A percentile compares a stretch with the other conserved stretches of the same genome.
phyloP scores from a whole-genome alignment of 306 rosid genomes.

The Castanea crenata region DNA sequence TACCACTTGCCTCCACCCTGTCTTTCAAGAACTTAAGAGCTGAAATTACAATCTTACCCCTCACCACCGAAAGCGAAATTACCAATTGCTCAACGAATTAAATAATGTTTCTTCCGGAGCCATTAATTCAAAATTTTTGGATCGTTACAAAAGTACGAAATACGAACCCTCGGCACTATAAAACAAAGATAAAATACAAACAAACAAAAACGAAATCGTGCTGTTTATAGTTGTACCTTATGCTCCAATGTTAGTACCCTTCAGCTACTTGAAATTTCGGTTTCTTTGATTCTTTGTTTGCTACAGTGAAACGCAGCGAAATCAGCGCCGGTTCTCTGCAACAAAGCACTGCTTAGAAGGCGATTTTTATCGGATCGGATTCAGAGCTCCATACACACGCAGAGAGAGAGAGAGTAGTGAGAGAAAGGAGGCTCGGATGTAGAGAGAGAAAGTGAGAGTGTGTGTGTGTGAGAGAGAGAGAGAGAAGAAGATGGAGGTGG shows the following conservation, averaged over 20 bases:
- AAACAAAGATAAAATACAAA: background rate
- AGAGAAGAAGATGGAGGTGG: slow-evolving; percentile 32
- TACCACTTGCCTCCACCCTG: slow-evolving; percentile 23
- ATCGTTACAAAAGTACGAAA: background rate
- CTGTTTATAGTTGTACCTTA: slow-evolving; percentile 1
- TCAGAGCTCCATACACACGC: background rate
- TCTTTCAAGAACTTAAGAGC: background rate
- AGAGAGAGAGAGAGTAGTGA: background rate
- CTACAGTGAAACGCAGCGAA: slow-evolving; percentile 15
- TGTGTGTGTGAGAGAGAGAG: background rate
- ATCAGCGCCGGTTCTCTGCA: slow-evolving; percentile 8
- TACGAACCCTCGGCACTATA: background rate
- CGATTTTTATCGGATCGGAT: background rate
- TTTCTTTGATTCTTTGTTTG: background rate
- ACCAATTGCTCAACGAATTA: background rate
- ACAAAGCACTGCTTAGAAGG: slow-evolving; percentile 12
- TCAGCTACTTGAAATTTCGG: background rate
- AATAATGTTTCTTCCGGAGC: background rate
- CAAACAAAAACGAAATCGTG: background rate
- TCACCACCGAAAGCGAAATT: background rate
- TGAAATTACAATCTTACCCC: slow-evolving; percentile 26
- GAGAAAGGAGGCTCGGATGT: background rate
- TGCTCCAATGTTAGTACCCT: slow-evolving; percentile 5
- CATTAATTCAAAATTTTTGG: slow-evolving; percentile 26
- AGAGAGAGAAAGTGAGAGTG: background rate